These are phyloP conservation scores for Kurtzmaniella natalensis DNA, from an alignment of 1,139 yeast species.

Conservation along the genomic window DNA sequence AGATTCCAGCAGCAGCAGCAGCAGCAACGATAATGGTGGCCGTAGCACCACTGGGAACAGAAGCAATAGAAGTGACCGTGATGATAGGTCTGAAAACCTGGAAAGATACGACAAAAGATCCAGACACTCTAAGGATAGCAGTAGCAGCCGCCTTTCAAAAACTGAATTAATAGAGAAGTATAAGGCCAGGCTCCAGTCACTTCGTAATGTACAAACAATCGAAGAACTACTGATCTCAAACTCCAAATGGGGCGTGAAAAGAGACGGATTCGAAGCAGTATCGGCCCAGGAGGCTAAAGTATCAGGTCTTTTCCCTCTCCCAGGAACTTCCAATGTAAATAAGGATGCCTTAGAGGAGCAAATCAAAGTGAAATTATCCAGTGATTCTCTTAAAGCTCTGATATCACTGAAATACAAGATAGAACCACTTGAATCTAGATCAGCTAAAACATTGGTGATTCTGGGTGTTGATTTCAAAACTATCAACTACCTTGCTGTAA, in stretches of 20 bases:
- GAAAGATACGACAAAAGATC: too few relatives aligned
- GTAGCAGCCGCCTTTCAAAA: too few relatives aligned
- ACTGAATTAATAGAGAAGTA: constrained; percentile 18
- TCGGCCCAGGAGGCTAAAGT: constrained; percentile 78
- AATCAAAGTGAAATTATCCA: constrained; percentile 36
- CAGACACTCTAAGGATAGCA: background rate
- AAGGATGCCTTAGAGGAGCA: constrained; percentile 19
- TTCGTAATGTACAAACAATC: constrained; percentile 20
- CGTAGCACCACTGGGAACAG: too few relatives aligned
- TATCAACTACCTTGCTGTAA: constrained; percentile 37
- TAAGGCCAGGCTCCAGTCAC: constrained; percentile 17
- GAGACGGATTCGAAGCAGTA: constrained; percentile 71
- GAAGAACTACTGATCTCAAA: constrained; percentile 37
- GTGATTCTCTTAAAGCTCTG: constrained; percentile 32
- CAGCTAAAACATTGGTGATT: constrained; percentile 42
- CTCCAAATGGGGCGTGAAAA: constrained; percentile 71
- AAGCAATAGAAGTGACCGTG: too few relatives aligned
- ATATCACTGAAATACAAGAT: constrained; percentile 28
- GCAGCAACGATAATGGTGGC: background rate
- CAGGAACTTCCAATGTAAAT: constrained; percentile 38
- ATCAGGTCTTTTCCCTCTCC: constrained; percentile 75
- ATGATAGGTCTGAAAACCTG: background rate
- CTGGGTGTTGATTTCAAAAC: constrained; percentile 40
- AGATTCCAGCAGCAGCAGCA: too few relatives aligned
- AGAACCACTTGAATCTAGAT: constrained; percentile 50